These are phyloP conservation scores for Colletotrichum simmondsii DNA, from an alignment of 2,329 filamentous ascomycete genomes.

Conservation along the genomic window DNA sequence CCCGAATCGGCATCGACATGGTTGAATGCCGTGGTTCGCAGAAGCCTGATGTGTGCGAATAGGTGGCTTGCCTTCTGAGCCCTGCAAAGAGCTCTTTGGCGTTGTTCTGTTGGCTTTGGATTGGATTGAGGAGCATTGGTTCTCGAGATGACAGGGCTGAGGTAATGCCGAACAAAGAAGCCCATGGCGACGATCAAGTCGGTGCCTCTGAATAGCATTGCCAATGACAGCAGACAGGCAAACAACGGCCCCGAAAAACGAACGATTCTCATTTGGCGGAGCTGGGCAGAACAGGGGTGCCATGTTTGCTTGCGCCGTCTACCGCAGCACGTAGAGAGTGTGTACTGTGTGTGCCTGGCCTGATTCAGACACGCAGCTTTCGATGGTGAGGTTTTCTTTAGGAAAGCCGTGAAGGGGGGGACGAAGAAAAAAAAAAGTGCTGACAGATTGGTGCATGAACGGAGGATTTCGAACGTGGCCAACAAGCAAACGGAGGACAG, in stretches of 20 bases:
- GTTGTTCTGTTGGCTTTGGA: background rate
- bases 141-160: slow-evolving; percentile 7
- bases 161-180: slow-evolving; percentile 2
- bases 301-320: background rate
- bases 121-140: slow-evolving; percentile 1
- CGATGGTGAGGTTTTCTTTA: slow-evolving; percentile 3
- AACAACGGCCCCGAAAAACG: background rate
- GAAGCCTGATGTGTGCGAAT: background rate
- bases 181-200: slow-evolving; percentile 14
- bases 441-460: slow-evolving; percentile 16
- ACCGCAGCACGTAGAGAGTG: background rate
- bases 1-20: background rate
- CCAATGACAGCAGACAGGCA: background rate
- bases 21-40: background rate
- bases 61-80: background rate
- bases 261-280: background rate
- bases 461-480: background rate
- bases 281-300: background rate
- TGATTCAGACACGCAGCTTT: background rate
- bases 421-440: background rate
- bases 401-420: background rate
- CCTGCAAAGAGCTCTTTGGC: background rate
- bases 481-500: slow-evolving; percentile 6
- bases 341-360: background rate
- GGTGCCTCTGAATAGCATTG: background rate